Evolutionary conservation across 2,329 filamentous ascomycete genomes (phyloP), one percentile per base, ranked within the genome.

Genomic region (Nannizziopsis barbatae): DNA sequence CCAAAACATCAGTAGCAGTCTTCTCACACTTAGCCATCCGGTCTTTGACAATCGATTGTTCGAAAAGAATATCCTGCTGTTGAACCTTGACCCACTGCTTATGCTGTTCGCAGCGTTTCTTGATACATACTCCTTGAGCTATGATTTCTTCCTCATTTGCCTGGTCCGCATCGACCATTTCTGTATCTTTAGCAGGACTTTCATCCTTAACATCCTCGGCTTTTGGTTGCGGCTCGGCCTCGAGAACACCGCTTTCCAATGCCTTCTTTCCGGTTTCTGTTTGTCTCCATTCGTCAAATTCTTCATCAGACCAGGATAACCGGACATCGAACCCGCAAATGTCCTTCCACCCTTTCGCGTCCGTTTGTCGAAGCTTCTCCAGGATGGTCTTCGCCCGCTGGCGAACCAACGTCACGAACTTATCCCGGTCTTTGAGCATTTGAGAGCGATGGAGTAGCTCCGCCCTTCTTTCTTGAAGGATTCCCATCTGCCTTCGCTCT

Each of bases 291-390:
- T 67, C 64, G 32, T 69, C 62, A 50, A 73, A 73, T 52, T 72
- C 69, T 42, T 69, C 67, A 47, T 73, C 71, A 2, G 65, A 66
- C 70, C 71, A 73, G 0, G 69, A 62, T 20, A 73, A 59, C 15
- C 71, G 62, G 10, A 62, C 57, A 52, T 74, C 71, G 52, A 70
- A 73, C 1, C 71, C 71, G 52, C 71, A 74, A 38, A 72, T 65
- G 53, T 71, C 69, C 52, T 73, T 73, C 65, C 66, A 65, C 37
- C 66, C 65, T 51, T 71, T 71, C 2, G 69, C 66, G 33, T 71
- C 68, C 14, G 60, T 59, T 45, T 69, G 65, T 52, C 70, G 71
- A 36, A 73, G 50, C 22, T 63, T 63, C 38, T 72, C 71, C 2
- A 71, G 59, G 3, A 72, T 60, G 32, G 50, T 60, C 51, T 68